Evolutionary conservation across 345 rosid genomes (phyloP).

Genomic region (Triadica sebifera): DNA sequence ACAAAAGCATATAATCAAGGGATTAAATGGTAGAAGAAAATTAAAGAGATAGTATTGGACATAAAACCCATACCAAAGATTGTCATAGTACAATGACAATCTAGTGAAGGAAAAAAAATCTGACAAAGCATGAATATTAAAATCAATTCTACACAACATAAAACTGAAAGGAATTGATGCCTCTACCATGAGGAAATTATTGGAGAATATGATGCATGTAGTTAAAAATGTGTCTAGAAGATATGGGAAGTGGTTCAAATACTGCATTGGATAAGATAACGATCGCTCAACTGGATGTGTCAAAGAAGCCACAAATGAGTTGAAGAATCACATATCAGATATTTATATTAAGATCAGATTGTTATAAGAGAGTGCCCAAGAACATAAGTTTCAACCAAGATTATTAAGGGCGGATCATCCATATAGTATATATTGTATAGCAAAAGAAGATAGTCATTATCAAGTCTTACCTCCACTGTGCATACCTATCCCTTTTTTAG

Average conservation of each 20-base stretch:
- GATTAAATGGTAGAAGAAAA: neutral
- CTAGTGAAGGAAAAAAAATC: neutral
- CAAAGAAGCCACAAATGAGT: neutral
- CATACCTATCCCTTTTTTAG: constrained; percentile 47
- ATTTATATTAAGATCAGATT: neutral
- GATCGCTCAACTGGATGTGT: neutral
- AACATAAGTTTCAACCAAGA: neutral
- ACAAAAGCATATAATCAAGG: neutral
- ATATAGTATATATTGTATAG: neutral
- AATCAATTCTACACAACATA: neutral
- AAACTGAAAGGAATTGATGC: neutral
- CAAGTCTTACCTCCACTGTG: constrained; percentile 54
- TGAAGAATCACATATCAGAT: neutral
- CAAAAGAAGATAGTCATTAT: neutral
- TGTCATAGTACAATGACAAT: neutral
- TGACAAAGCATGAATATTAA: neutral
- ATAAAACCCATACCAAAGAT: neutral
- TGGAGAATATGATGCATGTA: neutral
- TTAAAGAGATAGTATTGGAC: neutral
- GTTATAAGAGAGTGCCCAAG: neutral
- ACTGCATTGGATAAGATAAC: neutral
- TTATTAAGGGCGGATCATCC: neutral
- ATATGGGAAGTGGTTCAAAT: neutral
- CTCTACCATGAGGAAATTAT: constrained; percentile 1
- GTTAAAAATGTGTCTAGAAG: too few relatives aligned